Evolutionary conservation across 768 basidiomycete species (phyloP).

Genomic region (Trametes meyenii): DNA sequence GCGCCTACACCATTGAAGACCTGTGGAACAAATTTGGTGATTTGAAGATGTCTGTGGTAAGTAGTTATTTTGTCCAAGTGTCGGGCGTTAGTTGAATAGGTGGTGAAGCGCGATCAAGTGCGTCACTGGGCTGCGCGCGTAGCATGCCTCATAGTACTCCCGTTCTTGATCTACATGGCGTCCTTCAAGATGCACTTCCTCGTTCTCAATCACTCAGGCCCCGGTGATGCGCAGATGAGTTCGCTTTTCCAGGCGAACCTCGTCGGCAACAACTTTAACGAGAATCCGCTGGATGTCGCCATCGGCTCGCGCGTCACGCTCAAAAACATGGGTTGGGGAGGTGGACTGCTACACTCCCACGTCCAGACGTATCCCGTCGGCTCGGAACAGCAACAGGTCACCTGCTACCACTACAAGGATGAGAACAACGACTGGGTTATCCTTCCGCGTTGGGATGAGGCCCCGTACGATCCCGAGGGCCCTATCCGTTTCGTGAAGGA

Average conservation of each 20-base stretch:
- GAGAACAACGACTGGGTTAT: slow-evolving; percentile 93
- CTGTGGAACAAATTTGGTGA: slow-evolving; percentile 99
- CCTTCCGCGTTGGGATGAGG: slow-evolving; percentile 80
- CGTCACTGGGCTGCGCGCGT: slow-evolving; percentile 91
- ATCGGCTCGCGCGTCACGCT: slow-evolving; percentile 89
- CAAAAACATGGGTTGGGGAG: slow-evolving; percentile 98
- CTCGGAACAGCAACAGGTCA: slow-evolving; percentile 93
- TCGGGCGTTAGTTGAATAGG: slow-evolving; percentile 8
- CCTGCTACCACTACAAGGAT: slow-evolving; percentile 99
- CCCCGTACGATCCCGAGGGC: slow-evolving; percentile 63
- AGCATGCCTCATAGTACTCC: slow-evolving; percentile 83
- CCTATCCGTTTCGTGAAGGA: slow-evolving; percentile 72
- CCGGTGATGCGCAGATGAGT: slow-evolving; percentile 98
- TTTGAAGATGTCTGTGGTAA: slow-evolving; percentile 83
- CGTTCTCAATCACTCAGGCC: slow-evolving; percentile 90
- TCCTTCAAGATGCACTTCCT: slow-evolving; percentile 98
- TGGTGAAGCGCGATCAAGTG: slow-evolving; percentile 74
- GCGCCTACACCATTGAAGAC: slow-evolving; percentile 95
- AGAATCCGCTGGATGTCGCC: slow-evolving; percentile 90
- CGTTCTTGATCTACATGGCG: slow-evolving; percentile 89
- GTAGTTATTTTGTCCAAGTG: slow-evolving; percentile 33
- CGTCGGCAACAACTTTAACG: slow-evolving; percentile 89
- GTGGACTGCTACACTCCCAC: slow-evolving; percentile 95
- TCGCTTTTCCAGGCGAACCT: slow-evolving; percentile 98
- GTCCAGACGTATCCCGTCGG: slow-evolving; percentile 94